Evolutionary conservation across 2,329 filamentous ascomycete genomes (phyloP), one percentile per base, ranked within the genome.

Genomic region (Colletotrichum karsti): DNA sequence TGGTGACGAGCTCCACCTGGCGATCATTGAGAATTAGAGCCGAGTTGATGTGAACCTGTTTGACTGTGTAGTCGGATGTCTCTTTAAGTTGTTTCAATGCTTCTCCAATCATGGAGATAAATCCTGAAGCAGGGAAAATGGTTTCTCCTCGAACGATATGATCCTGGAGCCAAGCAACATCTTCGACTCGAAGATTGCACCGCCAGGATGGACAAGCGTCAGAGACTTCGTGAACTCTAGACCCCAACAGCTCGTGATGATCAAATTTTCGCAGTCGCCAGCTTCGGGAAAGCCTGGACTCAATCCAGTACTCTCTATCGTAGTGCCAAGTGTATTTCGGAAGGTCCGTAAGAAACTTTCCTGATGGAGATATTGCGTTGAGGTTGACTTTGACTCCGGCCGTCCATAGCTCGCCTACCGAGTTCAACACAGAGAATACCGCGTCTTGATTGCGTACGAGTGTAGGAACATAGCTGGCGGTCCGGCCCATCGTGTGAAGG

Each of bases 1-100:
- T 74, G 0, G 78, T 79, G 24, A 79, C 67, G 1, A 80, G 61
- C 63, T 82, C 80, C 0, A 68, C 72, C 1, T 75, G 71, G 9
- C 66, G 61, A 2, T 70, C 73, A n/a, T 58, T 63, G 6, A 82
- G 33, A 0, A 80, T 72, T 12, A 82, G 62, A 4, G 78, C 78
- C 1, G 75, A 69, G 12, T 72, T 69, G n/a, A 77, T 69, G 7
- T 71, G 67, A 1, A 80, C 66, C 24, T 79, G 72, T 1, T 74
- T 73, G 13, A 81, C 39, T 13, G 70, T 70, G 41, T 75, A 78
- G 5, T 71, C 73, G 5, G 61, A 58, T 0, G 69, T 42, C 1
- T 48, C 48, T n/a, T 24, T 51, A 9, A 69, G 51, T 30, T 69
- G 66, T 9, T 20, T 50, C 26, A 69, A 9, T 2, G 63, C 66